Evolutionary conservation across 2,329 filamentous ascomycete genomes (phyloP).

Genomic region (Neopestalotiopsis clavispora): DNA sequence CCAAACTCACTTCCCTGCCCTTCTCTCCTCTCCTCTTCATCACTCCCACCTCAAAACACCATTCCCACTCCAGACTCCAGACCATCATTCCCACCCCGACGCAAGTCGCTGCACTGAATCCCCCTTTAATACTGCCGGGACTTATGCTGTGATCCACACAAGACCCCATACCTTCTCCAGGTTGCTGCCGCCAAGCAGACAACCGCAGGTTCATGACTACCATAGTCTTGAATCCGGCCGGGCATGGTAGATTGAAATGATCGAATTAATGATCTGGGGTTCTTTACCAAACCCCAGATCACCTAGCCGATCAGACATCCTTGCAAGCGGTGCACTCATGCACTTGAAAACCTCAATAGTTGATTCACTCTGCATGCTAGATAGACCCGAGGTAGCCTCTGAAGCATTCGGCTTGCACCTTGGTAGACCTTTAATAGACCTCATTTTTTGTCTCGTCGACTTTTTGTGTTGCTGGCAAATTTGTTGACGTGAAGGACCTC

Average conservation of each 20-base stretch:
- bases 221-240: slow-evolving; percentile 12
- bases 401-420: neutral
- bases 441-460: neutral
- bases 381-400: slow-evolving; percentile 7
- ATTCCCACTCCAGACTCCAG: slow-evolving; percentile 1
- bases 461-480: neutral
- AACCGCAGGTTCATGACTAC: slow-evolving; percentile 5
- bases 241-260: slow-evolving; percentile 13
- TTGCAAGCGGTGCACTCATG: slow-evolving; percentile 10
- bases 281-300: neutral
- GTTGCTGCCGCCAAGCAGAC: slow-evolving; percentile 11
- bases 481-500: slow-evolving; percentile 3
- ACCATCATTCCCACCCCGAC: slow-evolving; percentile 5
- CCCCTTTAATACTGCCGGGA: slow-evolving; percentile 11
- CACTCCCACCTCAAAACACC: slow-evolving; percentile 7
- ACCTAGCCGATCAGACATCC: slow-evolving; percentile 1
- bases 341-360: slow-evolving; percentile 2
- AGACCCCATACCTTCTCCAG: slow-evolving; percentile 9
- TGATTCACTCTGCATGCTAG: slow-evolving; percentile 9
- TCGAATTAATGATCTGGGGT: neutral
- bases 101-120: slow-evolving; percentile 2
- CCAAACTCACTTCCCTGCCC: neutral
- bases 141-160: slow-evolving; percentile 11
- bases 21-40: slow-evolving; percentile 13
- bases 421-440: neutral